phyloP scores from a whole-genome alignment of 257 asterid genomes.

The Marsdenia floribunda region DNA sequence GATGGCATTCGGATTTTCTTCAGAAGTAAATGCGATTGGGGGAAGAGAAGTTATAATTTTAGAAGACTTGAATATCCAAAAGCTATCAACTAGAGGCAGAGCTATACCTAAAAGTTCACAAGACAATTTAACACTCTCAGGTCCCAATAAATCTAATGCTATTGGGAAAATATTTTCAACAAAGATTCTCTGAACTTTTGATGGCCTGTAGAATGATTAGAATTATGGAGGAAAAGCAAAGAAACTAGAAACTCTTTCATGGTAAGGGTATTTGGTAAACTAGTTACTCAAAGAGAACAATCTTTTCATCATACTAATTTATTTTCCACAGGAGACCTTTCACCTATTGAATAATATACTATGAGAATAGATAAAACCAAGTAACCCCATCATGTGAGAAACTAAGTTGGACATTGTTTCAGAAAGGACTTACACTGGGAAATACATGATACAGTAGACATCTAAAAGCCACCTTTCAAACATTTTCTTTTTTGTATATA shows the following conservation, averaged over 20 bases:
- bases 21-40: not conserved
- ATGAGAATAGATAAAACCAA: not conserved
- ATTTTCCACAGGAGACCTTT: not conserved
- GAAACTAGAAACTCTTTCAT: not conserved
- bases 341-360: not conserved
- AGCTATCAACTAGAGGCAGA: not conserved
- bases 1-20: not conserved
- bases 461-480: not conserved
- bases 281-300: not conserved
- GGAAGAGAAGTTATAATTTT: not conserved
- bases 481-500: not conserved
- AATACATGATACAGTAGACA: not conserved
- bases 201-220: not conserved
- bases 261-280: not conserved
- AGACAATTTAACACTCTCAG: not conserved
- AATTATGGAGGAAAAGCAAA: not conserved
- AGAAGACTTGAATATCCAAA: not conserved
- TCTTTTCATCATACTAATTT: not conserved
- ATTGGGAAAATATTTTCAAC: not conserved
- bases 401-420: conserved; percentile 1
- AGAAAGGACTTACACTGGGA: not conserved
- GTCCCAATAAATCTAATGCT: not conserved
- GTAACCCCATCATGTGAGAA: not conserved
- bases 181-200: not conserved
- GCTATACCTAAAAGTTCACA: not conserved